Base-by-base conservation (phyloP, 352 stramenopile genomes). In the Blastocystis sp. region DNA sequence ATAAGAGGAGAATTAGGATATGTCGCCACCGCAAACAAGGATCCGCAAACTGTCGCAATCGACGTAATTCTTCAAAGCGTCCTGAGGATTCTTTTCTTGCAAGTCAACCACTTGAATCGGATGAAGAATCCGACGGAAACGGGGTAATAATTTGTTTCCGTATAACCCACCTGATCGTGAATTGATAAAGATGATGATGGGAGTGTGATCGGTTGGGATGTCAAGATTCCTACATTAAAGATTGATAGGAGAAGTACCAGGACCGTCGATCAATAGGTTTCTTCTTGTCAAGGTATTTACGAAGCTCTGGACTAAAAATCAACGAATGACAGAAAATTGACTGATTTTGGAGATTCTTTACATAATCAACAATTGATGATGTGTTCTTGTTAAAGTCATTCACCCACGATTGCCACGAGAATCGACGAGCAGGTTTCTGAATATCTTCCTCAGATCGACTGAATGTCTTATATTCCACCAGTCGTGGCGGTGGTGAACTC, bases 91-190 rank as follows among this genome's bases (percentile, higher is more conserved):
- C 88, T 96, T 93, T 74, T 96, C 90, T 9, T 93, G 93, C 16
- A 98, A 89, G 77, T 98, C 95, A 89, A 95, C 96, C 16, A 98
- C 91, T 88, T 98, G 95, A 69, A 98, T 92, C 14, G 95, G 94
- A 89, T 98, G 98, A 3, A 98, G 90, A 88, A 95, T 92, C 21
- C 92, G 91, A 21, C 94, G 91, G 74, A 97, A 91, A 89, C 97
- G 94, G 5, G 92, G 92, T 43, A 97, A 92, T 24, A 98, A 90
- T 46, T 97, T 90, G 12, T 95, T 90, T 0, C 95, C 95, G 90
- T 98, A 93, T 75, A 97, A 93, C 5, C 93, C 92, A 3, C 95
- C 95, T 43, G 93, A 97, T 11, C 93, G 92, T 73, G 93, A 96
- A 89, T 98, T 98, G 61, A 98, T 96, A 89, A 98, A 98, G 12